Conservation (phyloP, 805 yeast genomes). For the Candida pini region DNA sequence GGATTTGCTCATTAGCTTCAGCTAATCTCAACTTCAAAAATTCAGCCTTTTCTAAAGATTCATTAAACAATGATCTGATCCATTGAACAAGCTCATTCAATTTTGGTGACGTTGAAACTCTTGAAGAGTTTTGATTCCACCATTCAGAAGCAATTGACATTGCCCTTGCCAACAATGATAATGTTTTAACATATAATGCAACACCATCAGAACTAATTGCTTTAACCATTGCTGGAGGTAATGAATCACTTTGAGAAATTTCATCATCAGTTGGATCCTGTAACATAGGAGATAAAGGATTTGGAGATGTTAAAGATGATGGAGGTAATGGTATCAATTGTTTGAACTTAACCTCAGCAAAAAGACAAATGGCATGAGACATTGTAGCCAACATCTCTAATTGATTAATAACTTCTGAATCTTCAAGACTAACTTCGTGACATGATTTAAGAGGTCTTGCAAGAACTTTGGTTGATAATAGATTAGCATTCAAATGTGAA, state of each 20-base stretch:
- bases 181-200: conserved; percentile 74
- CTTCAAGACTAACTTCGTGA: conserved; percentile 19
- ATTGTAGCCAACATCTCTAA: conserved; percentile 80
- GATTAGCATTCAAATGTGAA: conserved; percentile 12
- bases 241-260: conserved; percentile 32
- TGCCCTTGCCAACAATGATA: conserved; percentile 77
- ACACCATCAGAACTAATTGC: conserved; percentile 80
- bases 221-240: conserved; percentile 54
- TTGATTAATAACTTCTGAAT: conserved; percentile 36
- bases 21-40: conserved; percentile 54
- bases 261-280: conserved; percentile 18
- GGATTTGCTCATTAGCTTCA: conserved; percentile 38
- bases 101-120: conserved; percentile 32
- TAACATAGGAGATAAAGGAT: conserved; percentile 5
- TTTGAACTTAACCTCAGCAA: conserved; percentile 85
- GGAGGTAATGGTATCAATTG: conserved; percentile 79
- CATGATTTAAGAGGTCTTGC: conserved; percentile 22
- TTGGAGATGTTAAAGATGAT: conserved; percentile 26
- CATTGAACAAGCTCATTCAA: conserved; percentile 79
- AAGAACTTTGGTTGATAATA: conserved; percentile 12
- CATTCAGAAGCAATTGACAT: conserved; percentile 83
- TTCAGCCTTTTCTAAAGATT: conserved; percentile 84
- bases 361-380: conserved; percentile 81
- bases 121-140: conserved; percentile 60
- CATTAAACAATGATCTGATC: conserved; percentile 86